Conservation (phyloP, 148 eudicot species). For the Vaccinium darrowii region DNA sequence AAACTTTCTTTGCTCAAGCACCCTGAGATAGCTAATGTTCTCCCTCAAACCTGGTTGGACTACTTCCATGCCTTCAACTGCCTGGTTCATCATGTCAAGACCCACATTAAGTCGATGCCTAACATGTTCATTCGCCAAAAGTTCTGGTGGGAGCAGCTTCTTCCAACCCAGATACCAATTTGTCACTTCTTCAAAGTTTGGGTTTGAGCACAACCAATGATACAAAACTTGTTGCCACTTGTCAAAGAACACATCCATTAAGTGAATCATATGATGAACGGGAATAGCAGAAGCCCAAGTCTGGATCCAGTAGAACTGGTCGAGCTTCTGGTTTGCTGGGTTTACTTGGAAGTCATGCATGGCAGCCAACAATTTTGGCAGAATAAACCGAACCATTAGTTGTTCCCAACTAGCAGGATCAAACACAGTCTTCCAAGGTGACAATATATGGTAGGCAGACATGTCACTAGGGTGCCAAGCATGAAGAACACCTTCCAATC, state of each 20-base stretch:
- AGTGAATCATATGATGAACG: constrained; percentile 64
- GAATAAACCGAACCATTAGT: constrained; percentile 66
- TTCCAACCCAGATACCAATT: constrained; percentile 65
- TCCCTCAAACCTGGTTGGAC: constrained; percentile 59
- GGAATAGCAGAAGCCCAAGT: constrained; percentile 75
- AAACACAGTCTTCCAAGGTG: constrained; percentile 87
- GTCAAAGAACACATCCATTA: constrained; percentile 78
- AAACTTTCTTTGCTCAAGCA: constrained; percentile 47
- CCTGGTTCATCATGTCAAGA: constrained; percentile 64
- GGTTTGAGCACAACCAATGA: constrained; percentile 70
- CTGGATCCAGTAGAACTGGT: constrained; percentile 62
- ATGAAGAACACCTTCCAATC: constrained; percentile 66
- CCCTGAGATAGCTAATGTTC: constrained; percentile 44
- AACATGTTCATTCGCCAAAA: constrained; percentile 49
- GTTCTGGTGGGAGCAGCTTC: constrained; percentile 45
- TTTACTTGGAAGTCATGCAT: constrained; percentile 77
- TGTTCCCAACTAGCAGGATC: constrained; percentile 85
- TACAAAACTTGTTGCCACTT: constrained; percentile 80
- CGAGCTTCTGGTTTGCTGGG: constrained; percentile 75
- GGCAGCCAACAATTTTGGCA: constrained; percentile 61
- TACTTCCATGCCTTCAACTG: constrained; percentile 59
- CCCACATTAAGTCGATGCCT: constrained; percentile 39
- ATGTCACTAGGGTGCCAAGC: constrained; percentile 92
- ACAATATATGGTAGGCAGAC: constrained; percentile 61
- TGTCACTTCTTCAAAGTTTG: constrained; percentile 69